Conservation (phyloP, 305 asterid genomes). For the Andrographis paniculata region DNA sequence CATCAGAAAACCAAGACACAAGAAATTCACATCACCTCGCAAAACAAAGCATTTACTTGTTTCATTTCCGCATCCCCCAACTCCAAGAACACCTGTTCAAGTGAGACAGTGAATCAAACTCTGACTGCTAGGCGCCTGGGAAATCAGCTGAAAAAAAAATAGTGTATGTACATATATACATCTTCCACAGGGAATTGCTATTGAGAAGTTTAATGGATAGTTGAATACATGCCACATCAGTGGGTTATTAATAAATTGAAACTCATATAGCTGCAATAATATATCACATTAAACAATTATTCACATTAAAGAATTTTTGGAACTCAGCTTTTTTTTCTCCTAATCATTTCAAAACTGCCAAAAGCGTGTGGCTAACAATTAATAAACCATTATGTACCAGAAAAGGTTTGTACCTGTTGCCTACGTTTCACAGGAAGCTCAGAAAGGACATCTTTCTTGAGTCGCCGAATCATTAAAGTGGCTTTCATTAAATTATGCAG, state of each 20-base stretch:
- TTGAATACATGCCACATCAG: neutral
- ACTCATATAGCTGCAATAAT: neutral
- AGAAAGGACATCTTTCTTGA: constrained; percentile 90
- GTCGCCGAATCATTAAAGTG: constrained; percentile 89
- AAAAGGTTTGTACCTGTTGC: constrained; percentile 53
- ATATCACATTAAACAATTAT: neutral
- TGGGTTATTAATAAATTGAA: neutral
- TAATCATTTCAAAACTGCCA: neutral
- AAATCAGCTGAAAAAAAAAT: too few species aligned
- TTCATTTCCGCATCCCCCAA: constrained; percentile 74
- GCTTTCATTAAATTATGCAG: constrained; percentile 95
- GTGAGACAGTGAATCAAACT: constrained; percentile 18
- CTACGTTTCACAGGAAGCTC: constrained; percentile 95
- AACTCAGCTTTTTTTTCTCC: too few species aligned
- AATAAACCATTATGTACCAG: neutral
- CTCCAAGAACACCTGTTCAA: constrained; percentile 79
- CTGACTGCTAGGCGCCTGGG: constrained; percentile 9
- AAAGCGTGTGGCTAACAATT: neutral
- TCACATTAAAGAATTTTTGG: too few species aligned
- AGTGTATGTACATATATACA: too few species aligned
- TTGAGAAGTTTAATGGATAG: neutral
- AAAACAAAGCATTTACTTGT: constrained; percentile 64
- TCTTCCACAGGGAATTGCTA: too few species aligned
- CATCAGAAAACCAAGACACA: constrained; percentile 6
- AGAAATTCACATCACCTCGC: constrained; percentile 51